Evolutionary conservation across 495 filamentous ascomycete genomes (phyloP).

Genomic region (Aspergillus incahuasiensis): DNA sequence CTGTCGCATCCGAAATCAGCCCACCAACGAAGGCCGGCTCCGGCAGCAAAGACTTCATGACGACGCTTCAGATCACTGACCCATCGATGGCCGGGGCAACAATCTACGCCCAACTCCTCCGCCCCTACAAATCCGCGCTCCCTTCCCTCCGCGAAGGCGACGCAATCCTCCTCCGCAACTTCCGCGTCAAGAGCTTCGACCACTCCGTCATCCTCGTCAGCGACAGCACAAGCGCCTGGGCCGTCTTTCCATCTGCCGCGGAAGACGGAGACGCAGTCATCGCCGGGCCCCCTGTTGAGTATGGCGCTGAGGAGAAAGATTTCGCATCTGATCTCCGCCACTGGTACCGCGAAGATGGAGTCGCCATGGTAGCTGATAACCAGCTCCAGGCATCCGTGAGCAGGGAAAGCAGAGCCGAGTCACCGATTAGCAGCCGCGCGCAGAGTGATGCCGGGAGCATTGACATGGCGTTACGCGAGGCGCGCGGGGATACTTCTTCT

Average conservation of each 20-base stretch:
- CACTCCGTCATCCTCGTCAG: conserved; percentile 45
- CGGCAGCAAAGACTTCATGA: conserved; percentile 64
- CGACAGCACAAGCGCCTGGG: conserved; percentile 57
- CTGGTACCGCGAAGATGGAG: conserved; percentile 35
- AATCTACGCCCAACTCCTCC: conserved; percentile 61
- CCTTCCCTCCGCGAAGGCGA: conserved; percentile 68
- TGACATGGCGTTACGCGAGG: conserved; percentile 19
- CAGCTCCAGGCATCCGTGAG: conserved; percentile 36
- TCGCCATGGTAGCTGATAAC: conserved; percentile 34
- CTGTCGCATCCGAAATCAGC: conserved; percentile 56
- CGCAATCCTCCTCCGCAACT: conserved; percentile 68
- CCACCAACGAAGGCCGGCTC: conserved; percentile 55
- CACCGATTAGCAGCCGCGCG: conserved; percentile 26
- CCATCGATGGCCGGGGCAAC: conserved; percentile 45
- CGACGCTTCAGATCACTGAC: conserved; percentile 68
- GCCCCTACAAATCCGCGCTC: conserved; percentile 65
- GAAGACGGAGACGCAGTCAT: conserved; percentile 46
- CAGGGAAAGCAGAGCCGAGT: conserved; percentile 31
- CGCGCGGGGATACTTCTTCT: conserved; percentile 21
- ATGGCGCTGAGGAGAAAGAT: conserved; percentile 52
- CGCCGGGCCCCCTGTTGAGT: conserved; percentile 62
- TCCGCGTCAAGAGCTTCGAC: conserved; percentile 56
- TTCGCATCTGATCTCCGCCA: conserved; percentile 51
- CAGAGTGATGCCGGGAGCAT: conserved; percentile 36
- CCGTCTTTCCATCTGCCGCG: conserved; percentile 46